phyloP scores from a whole-genome alignment of 139 green algal genomes.

The Chloropicon primus region DNA sequence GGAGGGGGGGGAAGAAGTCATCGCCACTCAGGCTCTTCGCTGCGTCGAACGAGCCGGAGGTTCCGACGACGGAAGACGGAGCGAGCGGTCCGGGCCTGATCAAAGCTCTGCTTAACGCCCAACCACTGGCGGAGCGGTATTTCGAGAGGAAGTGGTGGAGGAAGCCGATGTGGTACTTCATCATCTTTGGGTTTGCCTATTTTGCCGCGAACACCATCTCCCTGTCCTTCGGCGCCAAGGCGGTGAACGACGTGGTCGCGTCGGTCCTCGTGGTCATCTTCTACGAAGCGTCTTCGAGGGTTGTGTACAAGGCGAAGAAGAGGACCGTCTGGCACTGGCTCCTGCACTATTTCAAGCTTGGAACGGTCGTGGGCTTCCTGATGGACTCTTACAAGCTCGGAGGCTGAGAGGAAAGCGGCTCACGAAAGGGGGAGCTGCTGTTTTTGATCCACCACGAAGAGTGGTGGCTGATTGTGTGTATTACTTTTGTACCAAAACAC shows the following conservation, averaged over 20 bases:
- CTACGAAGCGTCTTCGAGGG: neutral
- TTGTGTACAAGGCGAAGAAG: neutral
- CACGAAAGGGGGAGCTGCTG: too few species aligned
- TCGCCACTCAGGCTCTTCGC: neutral
- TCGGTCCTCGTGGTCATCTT: conserved; percentile 5
- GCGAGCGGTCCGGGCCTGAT: neutral
- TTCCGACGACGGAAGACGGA: neutral
- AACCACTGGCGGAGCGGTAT: neutral
- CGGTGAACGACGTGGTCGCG: conserved; percentile 5
- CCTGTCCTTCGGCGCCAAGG: conserved; percentile 5
- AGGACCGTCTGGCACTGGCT: neutral
- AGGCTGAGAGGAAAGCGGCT: neutral
- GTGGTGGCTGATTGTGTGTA: too few species aligned
- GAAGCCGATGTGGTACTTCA: conserved; percentile 3
- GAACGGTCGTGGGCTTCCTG: neutral
- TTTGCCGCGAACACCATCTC: conserved; percentile 5
- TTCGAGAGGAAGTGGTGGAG: neutral
- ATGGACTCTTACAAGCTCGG: neutral
- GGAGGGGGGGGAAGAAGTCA: neutral
- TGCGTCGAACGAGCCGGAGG: neutral
- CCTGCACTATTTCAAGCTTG: neutral
- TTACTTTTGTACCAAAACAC: too few species aligned
- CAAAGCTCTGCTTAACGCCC: neutral
- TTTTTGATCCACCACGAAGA: too few species aligned
- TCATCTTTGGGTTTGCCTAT: neutral